phyloP scores from a whole-genome alignment of 768 basidiomycete species.

The Amanita phalloides region DNA sequence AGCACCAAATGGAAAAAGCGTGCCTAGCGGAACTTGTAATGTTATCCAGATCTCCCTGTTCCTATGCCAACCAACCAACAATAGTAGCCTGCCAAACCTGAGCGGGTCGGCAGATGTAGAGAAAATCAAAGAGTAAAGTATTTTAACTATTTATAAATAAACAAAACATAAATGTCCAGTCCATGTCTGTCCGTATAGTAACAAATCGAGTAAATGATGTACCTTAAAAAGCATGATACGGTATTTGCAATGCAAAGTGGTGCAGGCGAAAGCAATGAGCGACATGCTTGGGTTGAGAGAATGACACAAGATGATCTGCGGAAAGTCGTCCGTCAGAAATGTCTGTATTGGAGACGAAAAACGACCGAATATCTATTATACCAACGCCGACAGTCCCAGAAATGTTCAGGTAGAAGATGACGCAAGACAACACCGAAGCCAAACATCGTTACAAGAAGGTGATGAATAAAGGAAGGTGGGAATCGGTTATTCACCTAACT shows the following conservation, averaged over 20 bases:
- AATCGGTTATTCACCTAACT: conserved; percentile 1
- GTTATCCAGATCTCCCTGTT: too few relatives aligned
- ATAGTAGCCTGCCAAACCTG: too few relatives aligned
- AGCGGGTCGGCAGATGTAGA: too few relatives aligned
- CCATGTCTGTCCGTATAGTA: not conserved
- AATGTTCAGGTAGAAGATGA: not conserved
- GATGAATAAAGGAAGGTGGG: not conserved
- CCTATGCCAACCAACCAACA: too few relatives aligned
- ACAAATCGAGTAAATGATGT: not conserved
- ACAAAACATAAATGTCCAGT: not conserved
- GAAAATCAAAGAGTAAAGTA: too few relatives aligned
- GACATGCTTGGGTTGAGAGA: not conserved
- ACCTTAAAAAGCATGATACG: not conserved
- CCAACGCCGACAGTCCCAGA: not conserved
- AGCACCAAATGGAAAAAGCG: too few relatives aligned
- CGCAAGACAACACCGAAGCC: not conserved
- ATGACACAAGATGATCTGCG: not conserved
- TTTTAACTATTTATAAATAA: not conserved
- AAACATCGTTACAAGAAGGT: not conserved
- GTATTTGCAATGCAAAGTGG: not conserved
- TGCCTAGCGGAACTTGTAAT: too few relatives aligned
- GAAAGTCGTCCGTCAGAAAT: not conserved
- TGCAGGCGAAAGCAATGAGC: not conserved
- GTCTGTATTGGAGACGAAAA: not conserved
- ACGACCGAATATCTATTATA: not conserved